Evolutionary conservation across 2,329 filamentous ascomycete genomes (phyloP).

Genomic region (Nemania sp.): DNA sequence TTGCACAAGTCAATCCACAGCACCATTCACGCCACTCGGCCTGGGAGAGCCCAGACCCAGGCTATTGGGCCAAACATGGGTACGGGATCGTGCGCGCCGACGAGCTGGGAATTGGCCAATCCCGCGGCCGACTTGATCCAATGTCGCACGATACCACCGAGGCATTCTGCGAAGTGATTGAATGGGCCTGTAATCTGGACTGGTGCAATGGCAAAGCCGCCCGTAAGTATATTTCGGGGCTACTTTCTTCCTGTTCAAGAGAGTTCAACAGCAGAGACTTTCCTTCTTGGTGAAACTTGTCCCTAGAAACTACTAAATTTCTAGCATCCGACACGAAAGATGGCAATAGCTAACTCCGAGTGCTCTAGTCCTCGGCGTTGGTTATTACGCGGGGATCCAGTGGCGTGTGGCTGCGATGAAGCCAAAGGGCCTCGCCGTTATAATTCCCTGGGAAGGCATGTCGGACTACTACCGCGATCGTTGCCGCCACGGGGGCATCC

Average conservation of each 20-base stretch:
- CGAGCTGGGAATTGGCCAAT: slow-evolving; percentile 62
- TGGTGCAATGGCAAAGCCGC: slow-evolving; percentile 64
- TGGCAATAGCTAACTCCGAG: too few species aligned
- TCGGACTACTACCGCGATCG: slow-evolving; percentile 68
- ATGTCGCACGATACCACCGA: slow-evolving; percentile 63
- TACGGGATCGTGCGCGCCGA: slow-evolving; percentile 68
- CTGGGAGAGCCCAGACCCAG: slow-evolving; percentile 70
- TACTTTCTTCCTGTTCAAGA: too few species aligned
- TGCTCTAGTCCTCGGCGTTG: slow-evolving; percentile 62
- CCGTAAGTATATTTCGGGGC: too few species aligned
- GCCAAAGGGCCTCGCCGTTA: slow-evolving; percentile 61
- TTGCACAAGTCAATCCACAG: slow-evolving; percentile 65
- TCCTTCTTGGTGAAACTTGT: too few species aligned
- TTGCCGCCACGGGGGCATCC: slow-evolving; percentile 71
- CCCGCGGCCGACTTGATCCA: slow-evolving; percentile 60
- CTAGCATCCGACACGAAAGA: too few species aligned
- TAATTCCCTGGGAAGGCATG: slow-evolving; percentile 66
- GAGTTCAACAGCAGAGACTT: too few species aligned
- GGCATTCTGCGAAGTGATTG: slow-evolving; percentile 62
- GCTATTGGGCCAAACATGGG: slow-evolving; percentile 66
- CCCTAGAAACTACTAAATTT: too few species aligned
- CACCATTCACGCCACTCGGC: slow-evolving; percentile 67
- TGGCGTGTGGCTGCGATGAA: slow-evolving; percentile 62
- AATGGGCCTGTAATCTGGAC: slow-evolving; percentile 61
- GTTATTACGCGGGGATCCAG: slow-evolving; percentile 62